Evolutionary conservation across 768 basidiomycete species (phyloP).

Genomic region (Postia placenta): DNA sequence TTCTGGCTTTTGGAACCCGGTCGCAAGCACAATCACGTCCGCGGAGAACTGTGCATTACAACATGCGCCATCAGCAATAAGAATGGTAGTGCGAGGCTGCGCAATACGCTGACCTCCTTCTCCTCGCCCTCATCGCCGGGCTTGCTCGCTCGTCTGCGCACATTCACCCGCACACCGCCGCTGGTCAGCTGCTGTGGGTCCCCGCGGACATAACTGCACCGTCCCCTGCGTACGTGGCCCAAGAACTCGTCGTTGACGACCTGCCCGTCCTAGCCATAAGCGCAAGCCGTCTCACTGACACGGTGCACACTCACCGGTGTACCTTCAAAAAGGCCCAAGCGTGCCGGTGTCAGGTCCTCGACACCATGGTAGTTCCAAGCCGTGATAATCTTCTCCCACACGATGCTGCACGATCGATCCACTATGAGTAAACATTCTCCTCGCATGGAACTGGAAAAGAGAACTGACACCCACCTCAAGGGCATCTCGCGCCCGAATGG

Average conservation of each 20-base stretch:
- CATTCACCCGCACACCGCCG: slow-evolving; percentile 32
- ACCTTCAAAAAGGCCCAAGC: slow-evolving; percentile 39
- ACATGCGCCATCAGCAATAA: neutral
- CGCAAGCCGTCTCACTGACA: neutral
- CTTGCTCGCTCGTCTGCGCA: slow-evolving; percentile 29
- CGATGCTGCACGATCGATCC: slow-evolving; percentile 26
- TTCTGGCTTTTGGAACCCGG: slow-evolving; percentile 43
- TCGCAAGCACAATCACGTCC: slow-evolving; percentile 47
- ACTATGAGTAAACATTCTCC: neutral
- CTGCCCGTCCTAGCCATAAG: slow-evolving; percentile 13
- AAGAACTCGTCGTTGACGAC: slow-evolving; percentile 50
- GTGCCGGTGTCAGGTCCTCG: slow-evolving; percentile 35
- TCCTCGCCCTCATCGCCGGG: slow-evolving; percentile 28
- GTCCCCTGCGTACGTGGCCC: slow-evolving; percentile 33
- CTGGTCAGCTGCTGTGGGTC: slow-evolving; percentile 36
- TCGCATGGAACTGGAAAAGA: neutral
- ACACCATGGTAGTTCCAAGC: slow-evolving; percentile 40
- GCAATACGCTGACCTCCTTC: slow-evolving; percentile 19
- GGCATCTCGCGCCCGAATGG: slow-evolving; percentile 51
- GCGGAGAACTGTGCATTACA: slow-evolving; percentile 31
- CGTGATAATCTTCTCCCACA: slow-evolving; percentile 41
- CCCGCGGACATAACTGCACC: slow-evolving; percentile 42
- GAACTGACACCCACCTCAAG: slow-evolving; percentile 27
- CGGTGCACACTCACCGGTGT: slow-evolving; percentile 30
- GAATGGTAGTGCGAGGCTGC: neutral